Conservation (phyloP, 306 rosid genomes). For the Cucurbita pepo region DNA sequence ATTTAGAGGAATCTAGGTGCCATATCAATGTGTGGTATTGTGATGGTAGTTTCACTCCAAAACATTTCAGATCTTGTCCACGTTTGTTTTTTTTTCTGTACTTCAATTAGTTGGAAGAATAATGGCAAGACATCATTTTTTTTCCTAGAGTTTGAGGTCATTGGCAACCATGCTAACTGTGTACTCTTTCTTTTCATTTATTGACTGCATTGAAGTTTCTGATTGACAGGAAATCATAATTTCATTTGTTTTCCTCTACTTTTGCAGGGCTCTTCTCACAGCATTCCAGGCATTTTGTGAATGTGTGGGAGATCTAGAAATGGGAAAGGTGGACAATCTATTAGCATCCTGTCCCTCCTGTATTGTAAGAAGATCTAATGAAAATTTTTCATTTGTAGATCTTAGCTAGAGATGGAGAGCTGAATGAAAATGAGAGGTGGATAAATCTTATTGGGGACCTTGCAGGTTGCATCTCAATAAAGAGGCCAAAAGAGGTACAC, state of each 20-base stretch:
- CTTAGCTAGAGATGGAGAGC: conserved; percentile 89
- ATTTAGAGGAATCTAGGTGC: background rate
- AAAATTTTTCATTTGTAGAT: conserved; percentile 34
- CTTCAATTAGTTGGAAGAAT: background rate
- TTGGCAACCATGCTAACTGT: background rate
- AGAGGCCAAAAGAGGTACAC: conserved; percentile 91
- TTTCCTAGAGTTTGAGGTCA: background rate
- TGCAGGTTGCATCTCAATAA: conserved; percentile 82
- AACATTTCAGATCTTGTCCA: background rate
- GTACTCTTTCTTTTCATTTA: background rate
- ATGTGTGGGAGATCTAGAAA: conserved; percentile 96
- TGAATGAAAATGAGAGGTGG: conserved; percentile 83
- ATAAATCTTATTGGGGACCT: conserved; percentile 78
- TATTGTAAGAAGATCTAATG: conserved; percentile 9
- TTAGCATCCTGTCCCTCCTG: background rate
- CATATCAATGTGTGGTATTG: background rate
- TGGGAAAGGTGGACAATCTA: conserved; percentile 74
- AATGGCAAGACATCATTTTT: background rate
- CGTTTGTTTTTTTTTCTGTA: background rate
- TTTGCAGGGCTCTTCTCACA: conserved; percentile 69
- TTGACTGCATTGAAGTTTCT: background rate
- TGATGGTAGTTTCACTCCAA: background rate
- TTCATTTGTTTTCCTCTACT: background rate
- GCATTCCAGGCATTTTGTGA: conserved; percentile 98
- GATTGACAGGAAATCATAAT: background rate